Conservation (phyloP, 2,329 filamentous ascomycete genomes). For the Neonectria ditissima region DNA sequence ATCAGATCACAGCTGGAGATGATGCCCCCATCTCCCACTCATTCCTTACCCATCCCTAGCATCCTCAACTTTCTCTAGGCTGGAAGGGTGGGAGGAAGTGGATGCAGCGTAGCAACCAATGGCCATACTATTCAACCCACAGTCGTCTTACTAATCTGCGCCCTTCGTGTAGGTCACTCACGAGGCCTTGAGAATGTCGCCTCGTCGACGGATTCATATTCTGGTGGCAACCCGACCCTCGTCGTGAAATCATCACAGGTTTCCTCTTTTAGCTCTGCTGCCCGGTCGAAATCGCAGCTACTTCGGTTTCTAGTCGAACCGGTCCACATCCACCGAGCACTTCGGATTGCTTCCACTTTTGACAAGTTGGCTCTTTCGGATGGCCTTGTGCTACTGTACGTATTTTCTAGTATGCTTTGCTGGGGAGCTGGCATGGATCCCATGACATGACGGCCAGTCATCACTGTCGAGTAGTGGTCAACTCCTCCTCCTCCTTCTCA, state of each 20-base stretch:
- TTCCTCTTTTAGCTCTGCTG: conserved; percentile 11
- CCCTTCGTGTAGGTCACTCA: conserved; percentile 13
- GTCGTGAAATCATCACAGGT: conserved; percentile 9
- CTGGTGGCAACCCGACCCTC: not conserved
- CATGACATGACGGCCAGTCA: not conserved
- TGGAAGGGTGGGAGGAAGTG: conserved; percentile 19
- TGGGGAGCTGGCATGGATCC: conserved; percentile 9
- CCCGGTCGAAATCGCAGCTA: conserved; percentile 24
- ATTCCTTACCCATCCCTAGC: conserved; percentile 1
- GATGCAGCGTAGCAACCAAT: conserved; percentile 19
- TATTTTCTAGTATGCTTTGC: conserved; percentile 19
- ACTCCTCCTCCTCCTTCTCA: conserved; percentile 34
- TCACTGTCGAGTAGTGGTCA: not conserved
- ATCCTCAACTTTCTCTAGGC: conserved; percentile 10
- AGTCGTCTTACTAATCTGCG: conserved; percentile 10
- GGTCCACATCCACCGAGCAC: conserved; percentile 17
- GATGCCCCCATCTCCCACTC: conserved; percentile 5
- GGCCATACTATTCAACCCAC: conserved; percentile 3
- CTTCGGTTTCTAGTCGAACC: not conserved
- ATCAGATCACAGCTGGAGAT: conserved; percentile 26
- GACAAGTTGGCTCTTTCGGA: conserved; percentile 1
- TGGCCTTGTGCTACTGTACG: conserved; percentile 23
- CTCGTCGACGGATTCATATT: not conserved
- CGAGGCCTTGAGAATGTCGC: not conserved
- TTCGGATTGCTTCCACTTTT: conserved; percentile 7